A percentile compares a stretch with the other conserved stretches of the same genome.
phyloP scores from a whole-genome alignment of 345 rosid genomes.

The Pistacia vera region DNA sequence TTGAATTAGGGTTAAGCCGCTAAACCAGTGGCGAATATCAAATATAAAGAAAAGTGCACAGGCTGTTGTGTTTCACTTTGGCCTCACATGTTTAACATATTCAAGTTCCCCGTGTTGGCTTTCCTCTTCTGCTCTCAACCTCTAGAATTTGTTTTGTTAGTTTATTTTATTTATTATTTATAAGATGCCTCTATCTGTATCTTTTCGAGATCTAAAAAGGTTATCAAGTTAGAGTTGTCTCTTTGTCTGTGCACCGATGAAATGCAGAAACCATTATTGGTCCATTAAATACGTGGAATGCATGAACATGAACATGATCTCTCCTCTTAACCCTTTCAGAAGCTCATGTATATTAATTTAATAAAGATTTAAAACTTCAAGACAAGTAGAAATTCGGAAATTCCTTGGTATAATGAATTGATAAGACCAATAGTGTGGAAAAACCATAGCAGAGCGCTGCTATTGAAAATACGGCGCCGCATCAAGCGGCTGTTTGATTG shows the following conservation, averaged over 20 bases:
- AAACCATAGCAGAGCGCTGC: no score
- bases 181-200: background rate
- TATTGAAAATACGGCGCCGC: background rate
- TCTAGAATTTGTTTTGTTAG: background rate
- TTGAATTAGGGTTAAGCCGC: background rate
- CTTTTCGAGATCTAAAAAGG: background rate
- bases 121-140: constrained; percentile 6
- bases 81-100: background rate
- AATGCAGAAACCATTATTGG: background rate
- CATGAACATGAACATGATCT: background rate
- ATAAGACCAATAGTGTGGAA: no score
- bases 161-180: background rate
- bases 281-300: background rate
- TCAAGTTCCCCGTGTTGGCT: background rate
- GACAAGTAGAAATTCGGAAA: no score
- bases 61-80: constrained; percentile 1
- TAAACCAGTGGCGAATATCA: no score
- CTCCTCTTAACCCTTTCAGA: background rate
- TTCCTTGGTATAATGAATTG: no score
- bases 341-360: no score
- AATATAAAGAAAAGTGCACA: background rate
- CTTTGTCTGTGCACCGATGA: background rate
- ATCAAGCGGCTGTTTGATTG: background rate
- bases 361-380: no score
- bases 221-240: background rate